phyloP scores from a whole-genome alignment of 2,329 filamentous ascomycete species.

The Dryadomyces sulphureus region DNA sequence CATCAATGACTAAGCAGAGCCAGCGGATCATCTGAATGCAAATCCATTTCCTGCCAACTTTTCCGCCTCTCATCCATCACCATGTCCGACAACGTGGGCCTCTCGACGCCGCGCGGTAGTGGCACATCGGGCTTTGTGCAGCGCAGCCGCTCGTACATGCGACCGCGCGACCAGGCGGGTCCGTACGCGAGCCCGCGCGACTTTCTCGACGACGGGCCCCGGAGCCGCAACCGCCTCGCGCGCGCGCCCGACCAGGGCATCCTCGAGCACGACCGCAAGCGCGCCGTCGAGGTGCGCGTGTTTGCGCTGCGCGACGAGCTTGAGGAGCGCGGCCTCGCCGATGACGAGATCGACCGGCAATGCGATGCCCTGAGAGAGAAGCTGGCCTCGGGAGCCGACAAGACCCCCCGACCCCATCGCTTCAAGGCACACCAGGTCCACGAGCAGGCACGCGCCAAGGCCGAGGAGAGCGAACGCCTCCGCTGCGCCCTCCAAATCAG shows the following conservation, averaged over 20 bases:
- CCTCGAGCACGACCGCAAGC: slow-evolving; percentile 82
- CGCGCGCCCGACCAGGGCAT: slow-evolving; percentile 85
- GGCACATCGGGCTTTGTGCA: slow-evolving; percentile 97
- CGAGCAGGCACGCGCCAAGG: slow-evolving; percentile 90
- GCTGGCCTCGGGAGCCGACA: slow-evolving; percentile 31
- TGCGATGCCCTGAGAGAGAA: slow-evolving; percentile 53
- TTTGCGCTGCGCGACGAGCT: slow-evolving; percentile 79
- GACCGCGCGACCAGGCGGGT: slow-evolving; percentile 64
- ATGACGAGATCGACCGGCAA: slow-evolving; percentile 76
- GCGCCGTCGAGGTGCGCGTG: slow-evolving; percentile 84
- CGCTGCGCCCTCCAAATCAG: slow-evolving; percentile 76
- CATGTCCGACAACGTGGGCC: slow-evolving; percentile 96
- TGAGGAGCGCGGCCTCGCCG: slow-evolving; percentile 76
- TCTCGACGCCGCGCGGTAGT: slow-evolving; percentile 83
- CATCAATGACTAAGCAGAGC: no score
- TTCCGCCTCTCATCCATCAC: background rate
- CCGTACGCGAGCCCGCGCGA: slow-evolving; percentile 57
- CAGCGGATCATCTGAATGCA: no score
- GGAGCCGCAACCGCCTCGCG: slow-evolving; percentile 31
- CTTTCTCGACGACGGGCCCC: slow-evolving; percentile 69
- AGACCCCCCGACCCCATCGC: slow-evolving; percentile 23
- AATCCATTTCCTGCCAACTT: background rate
- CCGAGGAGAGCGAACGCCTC: slow-evolving; percentile 82
- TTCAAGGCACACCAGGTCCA: slow-evolving; percentile 92
- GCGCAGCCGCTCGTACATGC: slow-evolving; percentile 80